These are phyloP conservation scores for Aspergillus incahuasiensis DNA, from an alignment of 495 filamentous ascomycete genomes.

Conservation along the genomic window DNA sequence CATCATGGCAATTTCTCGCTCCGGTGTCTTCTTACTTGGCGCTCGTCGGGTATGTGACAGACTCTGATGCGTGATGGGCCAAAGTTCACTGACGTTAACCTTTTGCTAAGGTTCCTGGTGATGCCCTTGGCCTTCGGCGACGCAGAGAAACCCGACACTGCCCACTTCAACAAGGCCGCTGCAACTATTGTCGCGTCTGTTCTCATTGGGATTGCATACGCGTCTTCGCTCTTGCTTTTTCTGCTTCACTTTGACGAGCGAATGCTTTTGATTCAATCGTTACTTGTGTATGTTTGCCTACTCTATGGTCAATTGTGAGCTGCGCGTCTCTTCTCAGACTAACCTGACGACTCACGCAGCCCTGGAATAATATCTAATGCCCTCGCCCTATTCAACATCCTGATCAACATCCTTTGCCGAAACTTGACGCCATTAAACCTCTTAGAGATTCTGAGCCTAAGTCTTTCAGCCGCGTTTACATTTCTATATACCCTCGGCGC, in stretches of 20 bases:
- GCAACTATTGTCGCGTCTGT: slow-evolving; percentile 19
- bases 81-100: not conserved
- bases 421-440: slow-evolving; percentile 22
- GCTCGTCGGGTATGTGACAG: slow-evolving; percentile 22
- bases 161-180: slow-evolving; percentile 16
- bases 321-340: not conserved
- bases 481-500: slow-evolving; percentile 26
- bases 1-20: slow-evolving; percentile 1
- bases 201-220: slow-evolving; percentile 25
- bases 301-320: not conserved
- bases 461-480: slow-evolving; percentile 23
- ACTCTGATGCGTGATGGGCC: not conserved
- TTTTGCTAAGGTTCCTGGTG: slow-evolving; percentile 25
- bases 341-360: slow-evolving; percentile 16
- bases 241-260: slow-evolving; percentile 20
- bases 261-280: slow-evolving; percentile 24
- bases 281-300: slow-evolving; percentile 23
- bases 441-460: slow-evolving; percentile 21
- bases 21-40: slow-evolving; percentile 18
- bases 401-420: slow-evolving; percentile 30
- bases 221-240: slow-evolving; percentile 21
- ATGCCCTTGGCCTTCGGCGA: slow-evolving; percentile 27
- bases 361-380: slow-evolving; percentile 27
- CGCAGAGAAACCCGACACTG: not conserved
- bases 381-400: slow-evolving; percentile 29